These are phyloP conservation scores for Sporodiniella umbellata DNA, from an alignment of 371 early-diverging fungal species.

Conservation along the genomic window DNA sequence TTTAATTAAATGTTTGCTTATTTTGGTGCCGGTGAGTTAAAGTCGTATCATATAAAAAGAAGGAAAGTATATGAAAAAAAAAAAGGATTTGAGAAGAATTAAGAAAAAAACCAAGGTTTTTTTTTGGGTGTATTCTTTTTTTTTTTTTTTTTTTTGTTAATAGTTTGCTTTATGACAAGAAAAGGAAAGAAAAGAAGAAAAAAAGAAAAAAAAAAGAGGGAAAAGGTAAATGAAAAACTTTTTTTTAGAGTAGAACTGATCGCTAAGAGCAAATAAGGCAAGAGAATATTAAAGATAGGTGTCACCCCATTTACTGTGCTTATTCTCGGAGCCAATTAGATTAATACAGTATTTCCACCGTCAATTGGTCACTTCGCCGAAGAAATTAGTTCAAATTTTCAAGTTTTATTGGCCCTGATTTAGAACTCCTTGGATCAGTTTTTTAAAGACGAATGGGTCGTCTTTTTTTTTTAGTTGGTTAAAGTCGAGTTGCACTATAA, in stretches of 20 bases:
- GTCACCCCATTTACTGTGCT: neutral
- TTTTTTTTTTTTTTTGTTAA: neutral
- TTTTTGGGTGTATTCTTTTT: neutral
- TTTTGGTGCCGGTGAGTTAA: too few species aligned
- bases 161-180: too few species aligned
- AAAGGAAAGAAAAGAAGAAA: too few species aligned
- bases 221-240: conserved; percentile 1
- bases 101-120: neutral
- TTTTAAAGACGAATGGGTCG: too few species aligned
- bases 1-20: neutral
- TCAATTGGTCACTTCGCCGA: too few species aligned
- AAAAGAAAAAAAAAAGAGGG: too few species aligned
- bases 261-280: neutral
- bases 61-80: neutral
- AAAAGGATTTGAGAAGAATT: conserved; percentile 1
- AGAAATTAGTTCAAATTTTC: too few species aligned
- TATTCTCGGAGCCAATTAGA: neutral
- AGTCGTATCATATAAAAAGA: conserved; percentile 3
- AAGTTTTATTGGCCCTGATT: too few species aligned
- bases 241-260: neutral
- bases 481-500: too few species aligned
- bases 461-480: too few species aligned
- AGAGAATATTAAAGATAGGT: neutral
- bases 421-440: too few species aligned
- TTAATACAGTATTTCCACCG: too few species aligned